These are phyloP conservation scores for Russula ochroleuca DNA, from an alignment of 768 basidiomycete genomes.

Conservation along the genomic window DNA sequence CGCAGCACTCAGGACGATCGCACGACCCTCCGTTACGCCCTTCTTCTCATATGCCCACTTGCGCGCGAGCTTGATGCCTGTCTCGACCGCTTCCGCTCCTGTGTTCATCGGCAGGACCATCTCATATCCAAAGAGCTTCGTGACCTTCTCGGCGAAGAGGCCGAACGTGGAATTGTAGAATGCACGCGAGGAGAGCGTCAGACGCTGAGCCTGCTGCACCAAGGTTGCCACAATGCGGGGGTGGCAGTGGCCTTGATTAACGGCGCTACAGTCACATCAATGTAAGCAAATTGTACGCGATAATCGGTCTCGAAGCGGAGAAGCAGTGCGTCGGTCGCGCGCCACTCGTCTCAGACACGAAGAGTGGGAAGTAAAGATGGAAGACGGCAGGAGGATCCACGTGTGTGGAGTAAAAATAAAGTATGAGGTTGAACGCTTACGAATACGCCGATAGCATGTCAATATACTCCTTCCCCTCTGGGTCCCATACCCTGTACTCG, in stretches of 20 bases:
- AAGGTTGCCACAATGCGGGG: constrained; percentile 80
- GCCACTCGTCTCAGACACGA: neutral
- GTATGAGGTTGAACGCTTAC: constrained; percentile 46
- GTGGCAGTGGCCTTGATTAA: constrained; percentile 96
- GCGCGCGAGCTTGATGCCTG: constrained; percentile 88
- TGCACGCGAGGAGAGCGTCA: constrained; percentile 92
- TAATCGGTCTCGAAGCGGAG: neutral
- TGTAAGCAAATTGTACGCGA: neutral
- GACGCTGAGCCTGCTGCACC: constrained; percentile 76
- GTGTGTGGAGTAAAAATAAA: constrained; percentile 9
- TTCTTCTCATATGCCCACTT: constrained; percentile 97
- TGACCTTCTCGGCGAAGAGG: constrained; percentile 81
- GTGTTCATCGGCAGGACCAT: constrained; percentile 99
- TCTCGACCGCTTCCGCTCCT: constrained; percentile 97
- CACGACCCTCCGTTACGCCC: constrained; percentile 73
- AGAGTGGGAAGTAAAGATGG: neutral
- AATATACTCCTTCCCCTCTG: constrained; percentile 92
- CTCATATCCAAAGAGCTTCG: constrained; percentile 82
- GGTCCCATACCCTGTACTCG: constrained; percentile 74
- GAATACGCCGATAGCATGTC: constrained; percentile 98
- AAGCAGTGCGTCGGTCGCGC: neutral
- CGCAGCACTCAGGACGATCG: constrained; percentile 77
- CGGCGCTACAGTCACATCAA: constrained; percentile 50
- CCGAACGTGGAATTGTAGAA: constrained; percentile 95
- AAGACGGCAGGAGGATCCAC: neutral